phyloP scores from a whole-genome alignment of 2,329 filamentous ascomycete genomes.

The Chaetomiaceae sp. region DNA sequence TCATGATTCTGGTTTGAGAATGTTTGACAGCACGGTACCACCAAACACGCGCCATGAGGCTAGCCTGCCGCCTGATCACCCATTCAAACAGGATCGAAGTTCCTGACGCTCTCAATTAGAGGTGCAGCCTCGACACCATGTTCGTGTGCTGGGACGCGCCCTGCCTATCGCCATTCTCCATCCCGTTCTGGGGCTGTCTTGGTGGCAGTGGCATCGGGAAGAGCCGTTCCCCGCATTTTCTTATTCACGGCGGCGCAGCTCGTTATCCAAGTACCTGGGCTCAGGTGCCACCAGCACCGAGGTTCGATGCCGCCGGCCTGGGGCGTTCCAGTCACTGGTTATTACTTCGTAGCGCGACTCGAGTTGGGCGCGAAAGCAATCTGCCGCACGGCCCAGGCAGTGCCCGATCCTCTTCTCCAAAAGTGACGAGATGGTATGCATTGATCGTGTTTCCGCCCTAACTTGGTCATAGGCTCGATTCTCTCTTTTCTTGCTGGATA shows the following conservation, averaged over 20 bases:
- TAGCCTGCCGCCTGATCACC: background rate
- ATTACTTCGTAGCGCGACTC: slow-evolving; percentile 12
- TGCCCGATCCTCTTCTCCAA: slow-evolving; percentile 9
- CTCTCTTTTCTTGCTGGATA: slow-evolving; percentile 1
- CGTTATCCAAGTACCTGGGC: slow-evolving; percentile 20
- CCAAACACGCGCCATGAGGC: slow-evolving; percentile 7
- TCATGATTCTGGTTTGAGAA: background rate
- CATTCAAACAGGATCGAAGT: background rate
- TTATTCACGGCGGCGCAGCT: slow-evolving; percentile 12
- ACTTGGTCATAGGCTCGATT: slow-evolving; percentile 5
- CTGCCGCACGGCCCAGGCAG: slow-evolving; percentile 15
- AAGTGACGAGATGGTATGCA: slow-evolving; percentile 7
- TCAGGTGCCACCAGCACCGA: slow-evolving; percentile 8
- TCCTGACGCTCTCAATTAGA: background rate
- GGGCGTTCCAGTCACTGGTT: slow-evolving; percentile 10
- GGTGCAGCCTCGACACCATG: slow-evolving; percentile 1
- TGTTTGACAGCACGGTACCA: slow-evolving; percentile 8
- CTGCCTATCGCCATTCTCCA: slow-evolving; percentile 11
- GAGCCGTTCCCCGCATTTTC: slow-evolving; percentile 7
- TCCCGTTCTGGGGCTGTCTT: slow-evolving; percentile 1
- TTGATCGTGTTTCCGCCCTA: slow-evolving; percentile 19
- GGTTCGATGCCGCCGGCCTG: slow-evolving; percentile 1
- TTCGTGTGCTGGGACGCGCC: slow-evolving; percentile 8
- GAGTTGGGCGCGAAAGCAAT: slow-evolving; percentile 23
- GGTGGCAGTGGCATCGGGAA: background rate